These are phyloP conservation scores for Beta macrorhiza DNA, from an alignment of 179 eudicot genomes.

Conservation along the genomic window DNA sequence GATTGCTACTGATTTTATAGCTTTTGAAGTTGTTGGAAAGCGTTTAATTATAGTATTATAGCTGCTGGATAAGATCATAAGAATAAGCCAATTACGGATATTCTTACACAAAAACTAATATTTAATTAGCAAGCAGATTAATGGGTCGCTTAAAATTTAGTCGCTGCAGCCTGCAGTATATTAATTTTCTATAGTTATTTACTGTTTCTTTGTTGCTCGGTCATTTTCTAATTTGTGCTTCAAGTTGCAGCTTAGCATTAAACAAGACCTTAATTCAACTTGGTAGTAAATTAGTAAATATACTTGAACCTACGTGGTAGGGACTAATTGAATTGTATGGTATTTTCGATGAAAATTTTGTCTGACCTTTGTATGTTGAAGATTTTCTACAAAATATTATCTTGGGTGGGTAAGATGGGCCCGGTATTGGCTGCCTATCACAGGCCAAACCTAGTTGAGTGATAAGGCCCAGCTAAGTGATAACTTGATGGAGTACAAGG, in stretches of 20 bases:
- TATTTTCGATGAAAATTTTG: too few species aligned
- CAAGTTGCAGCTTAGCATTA: too few species aligned
- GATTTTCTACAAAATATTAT: too few species aligned
- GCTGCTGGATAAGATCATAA: background rate
- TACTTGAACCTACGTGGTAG: too few species aligned
- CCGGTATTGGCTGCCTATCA: background rate
- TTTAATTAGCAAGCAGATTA: background rate
- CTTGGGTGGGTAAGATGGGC: background rate
- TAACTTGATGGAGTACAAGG: background rate
- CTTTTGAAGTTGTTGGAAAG: constrained; percentile 17
- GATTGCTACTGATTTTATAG: constrained; percentile 27
- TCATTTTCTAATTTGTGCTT: too few species aligned
- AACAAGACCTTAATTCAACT: too few species aligned
- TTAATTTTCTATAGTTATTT: too few species aligned
- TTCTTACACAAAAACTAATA: background rate
- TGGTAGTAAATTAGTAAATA: too few species aligned
- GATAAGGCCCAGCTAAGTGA: background rate
- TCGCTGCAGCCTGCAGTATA: too few species aligned
- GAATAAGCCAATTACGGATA: background rate
- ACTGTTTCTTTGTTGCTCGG: too few species aligned
- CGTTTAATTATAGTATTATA: background rate
- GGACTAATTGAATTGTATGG: too few species aligned
- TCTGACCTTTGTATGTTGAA: too few species aligned
- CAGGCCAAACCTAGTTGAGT: background rate
- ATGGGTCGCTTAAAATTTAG: background rate